Evolutionary conservation across 202 grass and related monocot species (phyloP).

Genomic region (Brachypodium distachyon): DNA sequence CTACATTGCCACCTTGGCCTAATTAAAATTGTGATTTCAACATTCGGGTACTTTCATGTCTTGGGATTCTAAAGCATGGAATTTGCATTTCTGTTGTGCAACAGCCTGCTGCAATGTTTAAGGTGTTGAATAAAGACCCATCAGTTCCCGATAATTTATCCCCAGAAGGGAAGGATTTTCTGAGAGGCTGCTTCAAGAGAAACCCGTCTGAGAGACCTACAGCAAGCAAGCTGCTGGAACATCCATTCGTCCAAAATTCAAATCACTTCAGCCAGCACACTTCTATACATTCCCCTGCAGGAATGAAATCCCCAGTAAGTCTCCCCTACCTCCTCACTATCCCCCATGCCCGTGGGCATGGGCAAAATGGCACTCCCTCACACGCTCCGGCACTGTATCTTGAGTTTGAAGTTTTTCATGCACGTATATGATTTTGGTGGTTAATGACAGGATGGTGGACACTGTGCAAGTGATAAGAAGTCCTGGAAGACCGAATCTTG

Average conservation of each 20-base stretch:
- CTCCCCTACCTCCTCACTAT: neutral
- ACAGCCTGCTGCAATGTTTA: conserved; percentile 92
- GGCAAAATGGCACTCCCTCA: neutral
- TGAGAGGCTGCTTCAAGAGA: conserved; percentile 76
- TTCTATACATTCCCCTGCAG: conserved; percentile 34
- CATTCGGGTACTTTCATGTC: neutral
- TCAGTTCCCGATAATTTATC: conserved; percentile 63
- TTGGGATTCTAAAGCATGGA: conserved; percentile 5
- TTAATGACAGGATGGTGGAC: conserved; percentile 42
- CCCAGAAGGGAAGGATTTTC: conserved; percentile 81
- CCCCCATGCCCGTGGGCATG: neutral
- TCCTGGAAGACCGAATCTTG: conserved; percentile 50
- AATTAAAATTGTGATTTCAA: neutral
- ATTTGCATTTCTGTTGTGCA: conserved; percentile 21
- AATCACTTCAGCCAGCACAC: conserved; percentile 43
- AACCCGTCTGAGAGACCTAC: conserved; percentile 72
- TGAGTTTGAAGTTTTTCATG: neutral
- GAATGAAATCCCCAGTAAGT: conserved; percentile 55
- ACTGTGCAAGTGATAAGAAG: conserved; percentile 37
- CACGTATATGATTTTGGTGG: neutral
- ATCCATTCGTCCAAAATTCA: conserved; percentile 59
- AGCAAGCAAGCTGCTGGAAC: conserved; percentile 67
- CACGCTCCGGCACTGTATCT: neutral
- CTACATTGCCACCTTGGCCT: neutral
- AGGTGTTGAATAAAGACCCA: conserved; percentile 76